Evolutionary conservation across 441 rosid genomes (phyloP), one percentile per base, ranked within the genome.

Genomic region (Syzygium malaccense): DNA sequence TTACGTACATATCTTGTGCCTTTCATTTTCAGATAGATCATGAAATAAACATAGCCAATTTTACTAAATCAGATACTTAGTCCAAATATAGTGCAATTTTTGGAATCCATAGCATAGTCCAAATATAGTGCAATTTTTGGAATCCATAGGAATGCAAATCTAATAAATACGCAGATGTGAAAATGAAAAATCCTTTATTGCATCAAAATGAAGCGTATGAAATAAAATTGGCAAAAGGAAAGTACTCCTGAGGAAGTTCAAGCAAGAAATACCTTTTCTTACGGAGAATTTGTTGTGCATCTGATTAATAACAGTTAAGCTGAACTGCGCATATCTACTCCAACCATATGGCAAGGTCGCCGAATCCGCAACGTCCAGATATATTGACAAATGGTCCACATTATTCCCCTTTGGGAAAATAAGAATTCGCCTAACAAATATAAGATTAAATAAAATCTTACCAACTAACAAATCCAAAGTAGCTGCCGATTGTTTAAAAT

Each of bases 401-500:
- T 97, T 98, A 94, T 98, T 98, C 91, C 99, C 99, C 90, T 95
- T 96, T 7, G 99, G 98, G 86, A 98, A 98, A 85, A 95, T 94
- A 88, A 98, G 93, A 89, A 96, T 86, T 87, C 99, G 95, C 99
- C 99, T 89, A 53, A 32, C 62, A 88, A 87, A 87, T 86, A 87
- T 54, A 87, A 54, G 51, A 23, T 37, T 23, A 41, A 75, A 75
- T 23, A 23, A 68, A 75, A 75, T 75, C n/a, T 41, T 37, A 25
- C 14, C 51, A 75, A 41, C 49, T 6, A 75, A 41, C 41, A 51
- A 75, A 75, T 37, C 83, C 54, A 66, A 62, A 62, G 55, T 53
- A 58, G 32, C 45, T 41, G 56, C 66, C 85, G 87, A 58, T 79
- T 90, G 78, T 83, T 91, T 86, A 88, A 62, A 49, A 30, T 19